phyloP scores from a whole-genome alignment of 768 basidiomycete species.

The Phallus indusiatus region DNA sequence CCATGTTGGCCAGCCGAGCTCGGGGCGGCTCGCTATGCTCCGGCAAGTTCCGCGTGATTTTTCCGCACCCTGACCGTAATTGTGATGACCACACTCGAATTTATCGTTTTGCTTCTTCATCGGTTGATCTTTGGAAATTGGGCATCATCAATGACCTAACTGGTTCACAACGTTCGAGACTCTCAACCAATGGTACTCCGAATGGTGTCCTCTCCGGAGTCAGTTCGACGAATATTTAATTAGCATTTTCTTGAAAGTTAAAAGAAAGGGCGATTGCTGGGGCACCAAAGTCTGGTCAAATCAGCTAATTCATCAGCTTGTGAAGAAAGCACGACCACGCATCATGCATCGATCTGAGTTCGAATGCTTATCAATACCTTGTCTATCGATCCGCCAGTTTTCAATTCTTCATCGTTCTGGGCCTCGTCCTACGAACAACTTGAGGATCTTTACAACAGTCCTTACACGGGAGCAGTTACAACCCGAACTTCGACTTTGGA shows the following conservation, averaged over 20 bases:
- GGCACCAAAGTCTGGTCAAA: too few relatives aligned
- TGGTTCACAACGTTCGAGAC: too few relatives aligned
- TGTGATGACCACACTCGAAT: neutral
- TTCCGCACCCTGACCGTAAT: neutral
- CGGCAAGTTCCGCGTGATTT: neutral
- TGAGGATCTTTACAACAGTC: conserved; percentile 51
- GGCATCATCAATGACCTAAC: too few relatives aligned
- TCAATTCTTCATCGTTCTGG: conserved; percentile 80
- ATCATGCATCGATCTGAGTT: too few relatives aligned
- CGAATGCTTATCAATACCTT: conserved; percentile 36
- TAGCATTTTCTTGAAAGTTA: too few relatives aligned
- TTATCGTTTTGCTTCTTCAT: neutral
- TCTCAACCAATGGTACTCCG: too few relatives aligned
- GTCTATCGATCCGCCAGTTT: conserved; percentile 49
- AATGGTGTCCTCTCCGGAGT: too few relatives aligned
- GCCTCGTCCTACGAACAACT: conserved; percentile 62
- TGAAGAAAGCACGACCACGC: too few relatives aligned
- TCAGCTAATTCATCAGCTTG: too few relatives aligned
- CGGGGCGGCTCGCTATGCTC: neutral
- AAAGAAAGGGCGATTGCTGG: too few relatives aligned
- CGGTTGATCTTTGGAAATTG: neutral
- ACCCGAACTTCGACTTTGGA: conserved; percentile 66
- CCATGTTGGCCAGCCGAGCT: neutral
- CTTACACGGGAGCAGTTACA: conserved; percentile 68
- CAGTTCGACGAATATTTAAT: too few relatives aligned